Percentiles rank a stretch among this genome's conserved stretches.
phyloP scores from a whole-genome alignment of 768 basidiomycete species.

The Polyporus arcularius region DNA sequence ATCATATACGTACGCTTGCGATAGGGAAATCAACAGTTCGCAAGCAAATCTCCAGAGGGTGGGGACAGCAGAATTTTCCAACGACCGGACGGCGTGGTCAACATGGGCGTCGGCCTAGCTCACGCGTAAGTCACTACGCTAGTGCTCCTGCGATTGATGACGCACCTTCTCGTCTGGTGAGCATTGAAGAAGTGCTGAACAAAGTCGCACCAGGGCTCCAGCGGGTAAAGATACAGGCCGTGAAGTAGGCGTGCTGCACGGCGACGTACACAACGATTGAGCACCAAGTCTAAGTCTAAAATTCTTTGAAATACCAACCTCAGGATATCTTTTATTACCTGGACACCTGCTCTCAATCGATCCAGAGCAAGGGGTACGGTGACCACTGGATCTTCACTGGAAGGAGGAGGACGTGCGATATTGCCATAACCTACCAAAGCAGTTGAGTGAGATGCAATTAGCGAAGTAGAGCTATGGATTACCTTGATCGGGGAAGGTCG shows the following conservation, averaged over 20 bases:
- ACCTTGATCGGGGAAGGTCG: slow-evolving; percentile 58
- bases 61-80: slow-evolving; percentile 57
- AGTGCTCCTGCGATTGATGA: slow-evolving; percentile 4
- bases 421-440: slow-evolving; percentile 12
- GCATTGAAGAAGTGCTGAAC: slow-evolving; percentile 47
- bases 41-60: slow-evolving; percentile 56
- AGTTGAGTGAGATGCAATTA: too few species aligned
- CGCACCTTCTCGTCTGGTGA: slow-evolving; percentile 51
- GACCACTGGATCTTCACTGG: slow-evolving; percentile 48
- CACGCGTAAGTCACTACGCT: background rate
- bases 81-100: slow-evolving; percentile 51
- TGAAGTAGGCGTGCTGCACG: slow-evolving; percentile 48
- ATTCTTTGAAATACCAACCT: slow-evolving; percentile 9
- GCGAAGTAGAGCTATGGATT: slow-evolving; percentile 11
- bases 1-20: slow-evolving; percentile 43
- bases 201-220: slow-evolving; percentile 59
- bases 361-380: slow-evolving; percentile 60
- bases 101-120: slow-evolving; percentile 47
- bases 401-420: slow-evolving; percentile 18
- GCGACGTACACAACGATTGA: slow-evolving; percentile 5
- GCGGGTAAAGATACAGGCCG: slow-evolving; percentile 72
- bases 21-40: slow-evolving; percentile 48
- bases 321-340: slow-evolving; percentile 55
- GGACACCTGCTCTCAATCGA: slow-evolving; percentile 55
- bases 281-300: background rate